These are phyloP conservation scores for Lentinula lateritia DNA, from an alignment of 768 basidiomycete genomes.

Conservation along the genomic window DNA sequence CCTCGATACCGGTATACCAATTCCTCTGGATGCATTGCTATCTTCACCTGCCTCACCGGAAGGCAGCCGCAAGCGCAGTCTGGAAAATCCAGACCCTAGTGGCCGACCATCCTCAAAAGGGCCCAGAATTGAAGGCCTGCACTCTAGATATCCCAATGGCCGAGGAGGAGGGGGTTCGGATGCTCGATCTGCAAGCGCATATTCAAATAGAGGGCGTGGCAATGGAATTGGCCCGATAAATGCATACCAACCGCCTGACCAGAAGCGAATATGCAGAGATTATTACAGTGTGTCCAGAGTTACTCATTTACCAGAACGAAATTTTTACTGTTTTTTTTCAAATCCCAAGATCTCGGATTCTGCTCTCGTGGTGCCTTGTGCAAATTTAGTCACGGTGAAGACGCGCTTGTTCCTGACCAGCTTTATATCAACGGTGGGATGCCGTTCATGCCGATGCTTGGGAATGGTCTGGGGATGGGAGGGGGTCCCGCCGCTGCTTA, in stretches of 20 bases:
- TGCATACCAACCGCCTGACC: slow-evolving; percentile 67
- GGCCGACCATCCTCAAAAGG: slow-evolving; percentile 62
- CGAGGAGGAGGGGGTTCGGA: slow-evolving; percentile 24
- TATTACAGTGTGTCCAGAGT: slow-evolving; percentile 72
- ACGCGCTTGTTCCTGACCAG: slow-evolving; percentile 72
- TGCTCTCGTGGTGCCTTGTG: slow-evolving; percentile 85
- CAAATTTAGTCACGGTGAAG: slow-evolving; percentile 90
- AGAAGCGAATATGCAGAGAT: slow-evolving; percentile 78
- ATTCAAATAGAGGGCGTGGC: slow-evolving; percentile 31
- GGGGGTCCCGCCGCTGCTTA: slow-evolving; percentile 46
- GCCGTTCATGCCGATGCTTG: slow-evolving; percentile 72
- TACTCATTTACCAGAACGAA: slow-evolving; percentile 1
- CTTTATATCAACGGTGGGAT: slow-evolving; percentile 53
- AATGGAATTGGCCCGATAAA: slow-evolving; percentile 32
- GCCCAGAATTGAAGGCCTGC: slow-evolving; percentile 67
- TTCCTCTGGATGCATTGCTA: slow-evolving; percentile 65
- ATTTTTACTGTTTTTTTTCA: slow-evolving; percentile 8
- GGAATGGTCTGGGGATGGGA: slow-evolving; percentile 45
- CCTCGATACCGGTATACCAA: slow-evolving; percentile 68
- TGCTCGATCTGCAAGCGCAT: slow-evolving; percentile 34
- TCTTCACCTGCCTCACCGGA: slow-evolving; percentile 40
- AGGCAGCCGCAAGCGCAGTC: slow-evolving; percentile 60
- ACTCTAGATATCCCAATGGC: slow-evolving; percentile 54
- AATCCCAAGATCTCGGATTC: slow-evolving; percentile 72
- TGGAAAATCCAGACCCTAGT: slow-evolving; percentile 58